Evolutionary conservation across 2,329 filamentous ascomycete genomes (phyloP).

Genomic region (Aspergillus sp.): DNA sequence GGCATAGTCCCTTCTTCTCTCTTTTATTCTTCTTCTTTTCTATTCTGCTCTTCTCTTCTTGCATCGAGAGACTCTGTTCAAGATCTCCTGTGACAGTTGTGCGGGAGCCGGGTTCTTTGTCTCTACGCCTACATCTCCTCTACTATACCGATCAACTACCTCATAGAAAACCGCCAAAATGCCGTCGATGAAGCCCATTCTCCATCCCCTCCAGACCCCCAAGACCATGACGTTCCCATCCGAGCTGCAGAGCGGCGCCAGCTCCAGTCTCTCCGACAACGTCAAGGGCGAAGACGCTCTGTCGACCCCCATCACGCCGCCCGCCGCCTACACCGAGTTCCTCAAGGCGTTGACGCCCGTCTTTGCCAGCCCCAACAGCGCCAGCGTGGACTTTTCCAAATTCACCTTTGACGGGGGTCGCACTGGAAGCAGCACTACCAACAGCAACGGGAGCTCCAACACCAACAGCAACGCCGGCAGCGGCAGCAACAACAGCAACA

Average conservation of each 20-base stretch:
- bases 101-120: neutral
- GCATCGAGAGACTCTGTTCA: neutral
- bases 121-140: neutral
- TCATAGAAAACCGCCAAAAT: constrained; percentile 14
- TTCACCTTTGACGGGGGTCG: constrained; percentile 25
- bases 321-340: constrained; percentile 87
- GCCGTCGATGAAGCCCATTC: constrained; percentile 35
- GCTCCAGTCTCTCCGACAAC: constrained; percentile 47
- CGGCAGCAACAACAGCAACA: neutral
- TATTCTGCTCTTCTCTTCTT: neutral
- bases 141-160: neutral
- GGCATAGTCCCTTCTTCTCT: constrained; percentile 1
- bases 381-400: constrained; percentile 53
- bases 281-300: constrained; percentile 57
- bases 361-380: constrained; percentile 61
- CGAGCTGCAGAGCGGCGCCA: constrained; percentile 59
- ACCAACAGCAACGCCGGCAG: neutral
- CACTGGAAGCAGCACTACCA: too few species aligned
- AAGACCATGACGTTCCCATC: constrained; percentile 49
- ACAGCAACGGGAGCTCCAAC: neutral
- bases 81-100: neutral
- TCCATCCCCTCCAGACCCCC: constrained; percentile 45
- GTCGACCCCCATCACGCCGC: constrained; percentile 87
- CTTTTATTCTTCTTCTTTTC: constrained; percentile 1
- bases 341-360: constrained; percentile 75